Conservation (phyloP, 306 rosid species). For the Acacia confusa region DNA sequence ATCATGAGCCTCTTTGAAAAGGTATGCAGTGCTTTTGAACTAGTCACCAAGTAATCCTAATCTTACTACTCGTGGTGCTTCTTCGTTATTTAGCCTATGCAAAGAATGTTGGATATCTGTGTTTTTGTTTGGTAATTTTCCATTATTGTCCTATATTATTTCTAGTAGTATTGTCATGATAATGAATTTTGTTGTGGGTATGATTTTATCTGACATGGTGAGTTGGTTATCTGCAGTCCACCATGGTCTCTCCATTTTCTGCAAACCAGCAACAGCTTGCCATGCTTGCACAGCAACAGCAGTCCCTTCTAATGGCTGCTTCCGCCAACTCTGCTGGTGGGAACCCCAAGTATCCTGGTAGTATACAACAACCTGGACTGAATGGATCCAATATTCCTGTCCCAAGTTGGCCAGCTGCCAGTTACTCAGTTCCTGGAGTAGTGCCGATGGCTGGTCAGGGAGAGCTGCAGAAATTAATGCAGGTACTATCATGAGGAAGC, state of each 20-base stretch:
- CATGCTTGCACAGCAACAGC: conserved; percentile 89
- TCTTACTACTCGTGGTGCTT: not conserved
- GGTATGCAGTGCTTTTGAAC: conserved; percentile 46
- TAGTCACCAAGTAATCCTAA: conserved; percentile 10
- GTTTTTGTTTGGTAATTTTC: conserved; percentile 12
- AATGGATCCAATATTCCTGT: conserved; percentile 48
- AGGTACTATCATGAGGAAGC: conserved; percentile 48
- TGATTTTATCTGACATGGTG: conserved; percentile 28
- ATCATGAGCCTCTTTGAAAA: conserved; percentile 97
- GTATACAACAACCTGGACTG: conserved; percentile 44
- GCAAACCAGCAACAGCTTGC: conserved; percentile 90
- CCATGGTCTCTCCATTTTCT: conserved; percentile 78
- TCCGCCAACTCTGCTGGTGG: conserved; percentile 61
- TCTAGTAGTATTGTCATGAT: not conserved
- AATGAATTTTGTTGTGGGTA: not conserved
- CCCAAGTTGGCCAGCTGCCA: conserved; percentile 74
- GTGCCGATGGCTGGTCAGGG: conserved; percentile 58
- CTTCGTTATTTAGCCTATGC: conserved; percentile 10
- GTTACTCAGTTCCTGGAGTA: conserved; percentile 62
- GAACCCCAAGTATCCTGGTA: conserved; percentile 48
- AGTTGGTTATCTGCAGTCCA: conserved; percentile 62
- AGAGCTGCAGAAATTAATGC: conserved; percentile 57
- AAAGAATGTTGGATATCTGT: not conserved
- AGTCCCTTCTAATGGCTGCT: conserved; percentile 82
- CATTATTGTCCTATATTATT: not conserved